Base-by-base conservation (phyloP, 1,284 basidiomycete species). In the Marasmius sp. region DNA sequence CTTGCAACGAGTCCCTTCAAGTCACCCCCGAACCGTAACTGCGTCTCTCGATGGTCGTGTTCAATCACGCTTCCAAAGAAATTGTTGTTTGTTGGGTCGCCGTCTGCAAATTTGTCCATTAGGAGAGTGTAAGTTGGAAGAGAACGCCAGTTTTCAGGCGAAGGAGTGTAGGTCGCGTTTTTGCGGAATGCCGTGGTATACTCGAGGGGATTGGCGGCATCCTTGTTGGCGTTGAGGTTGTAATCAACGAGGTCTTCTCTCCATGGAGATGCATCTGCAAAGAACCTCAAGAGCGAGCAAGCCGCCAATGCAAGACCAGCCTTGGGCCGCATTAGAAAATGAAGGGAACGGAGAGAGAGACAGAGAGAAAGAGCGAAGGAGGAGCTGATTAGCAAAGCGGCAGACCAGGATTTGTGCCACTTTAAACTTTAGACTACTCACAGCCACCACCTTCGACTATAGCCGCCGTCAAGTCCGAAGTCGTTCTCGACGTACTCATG, bases 71-170 rank as follows among this genome's bases (percentile, higher is more conserved):
- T 86, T 34, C 81, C 81, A 71, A 94, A 96, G 75, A 81, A 95
- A 79, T 96, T 92, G 74, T 96, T 95, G 71, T 96, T 96, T 41
- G 85, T 76, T 4, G 94, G 94, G 71, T 94, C 91, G 7, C 94
- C 94, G 70, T 96, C 93, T 20, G 93, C 92, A 73, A 93, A 96
- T 76, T 96, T 96, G 84, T 97, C 94, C 69, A 94, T 74, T 56
- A 96, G 87, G 66, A 96, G 73, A 47, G 92, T 94, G 74, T 96
- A 96, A 61, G 88, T 85, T 0, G 94, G 93, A 18, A 95, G 76
- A 16, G 85, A 80, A 38, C 94, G 85, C 94, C 94, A 97, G 75
- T 96, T 96, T n/a, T 69, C 61, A 0, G 94, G 94, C 0, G 92
- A 94, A 0, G 82, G 81, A 0, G 86, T 91, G 75, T 95, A 95